Conservation (phyloP, 352 stramenopile genomes). For the Pilasporangium apinafurcum region DNA sequence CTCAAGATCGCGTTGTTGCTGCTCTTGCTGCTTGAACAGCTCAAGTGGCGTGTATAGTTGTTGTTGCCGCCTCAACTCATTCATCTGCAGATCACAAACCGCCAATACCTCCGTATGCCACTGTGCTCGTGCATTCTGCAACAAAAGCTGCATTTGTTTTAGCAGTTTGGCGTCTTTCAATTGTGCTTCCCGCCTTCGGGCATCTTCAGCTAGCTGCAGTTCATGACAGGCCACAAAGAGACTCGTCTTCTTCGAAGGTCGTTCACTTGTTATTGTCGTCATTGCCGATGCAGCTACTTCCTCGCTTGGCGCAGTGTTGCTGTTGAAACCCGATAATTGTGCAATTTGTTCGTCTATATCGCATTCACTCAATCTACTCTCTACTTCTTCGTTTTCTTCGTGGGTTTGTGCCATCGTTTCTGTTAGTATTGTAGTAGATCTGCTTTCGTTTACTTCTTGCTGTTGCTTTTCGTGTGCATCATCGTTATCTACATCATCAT, state of each 20-base stretch:
- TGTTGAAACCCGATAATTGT: neutral
- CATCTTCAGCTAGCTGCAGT: slow-evolving; percentile 28
- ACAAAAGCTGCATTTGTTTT: slow-evolving; percentile 29
- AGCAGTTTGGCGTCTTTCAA: slow-evolving; percentile 28
- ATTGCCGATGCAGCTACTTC: neutral
- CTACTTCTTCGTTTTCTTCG: slow-evolving; percentile 1
- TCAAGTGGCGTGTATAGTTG: slow-evolving; percentile 5
- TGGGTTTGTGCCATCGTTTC: slow-evolving; percentile 2
- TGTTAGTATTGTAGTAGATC: neutral
- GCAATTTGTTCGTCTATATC: neutral
- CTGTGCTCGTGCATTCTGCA: slow-evolving; percentile 17
- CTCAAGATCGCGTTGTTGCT: slow-evolving; percentile 19
- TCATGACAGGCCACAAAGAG: slow-evolving; percentile 42
- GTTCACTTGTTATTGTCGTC: neutral
- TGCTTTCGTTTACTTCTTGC: too few relatives aligned
- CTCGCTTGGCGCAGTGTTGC: too few relatives aligned
- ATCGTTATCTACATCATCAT: neutral
- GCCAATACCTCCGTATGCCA: neutral
- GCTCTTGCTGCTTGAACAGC: slow-evolving; percentile 14
- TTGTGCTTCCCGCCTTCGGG: slow-evolving; percentile 15
- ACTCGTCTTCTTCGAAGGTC: slow-evolving; percentile 11
- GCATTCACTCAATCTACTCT: slow-evolving; percentile 1
- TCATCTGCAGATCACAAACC: slow-evolving; percentile 2
- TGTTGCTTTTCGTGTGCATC: too few relatives aligned
- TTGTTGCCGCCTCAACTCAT: slow-evolving; percentile 6